These are phyloP conservation scores for Ophiostoma novo-ulmi DNA, from an alignment of 2,329 filamentous ascomycete genomes.

Conservation along the genomic window DNA sequence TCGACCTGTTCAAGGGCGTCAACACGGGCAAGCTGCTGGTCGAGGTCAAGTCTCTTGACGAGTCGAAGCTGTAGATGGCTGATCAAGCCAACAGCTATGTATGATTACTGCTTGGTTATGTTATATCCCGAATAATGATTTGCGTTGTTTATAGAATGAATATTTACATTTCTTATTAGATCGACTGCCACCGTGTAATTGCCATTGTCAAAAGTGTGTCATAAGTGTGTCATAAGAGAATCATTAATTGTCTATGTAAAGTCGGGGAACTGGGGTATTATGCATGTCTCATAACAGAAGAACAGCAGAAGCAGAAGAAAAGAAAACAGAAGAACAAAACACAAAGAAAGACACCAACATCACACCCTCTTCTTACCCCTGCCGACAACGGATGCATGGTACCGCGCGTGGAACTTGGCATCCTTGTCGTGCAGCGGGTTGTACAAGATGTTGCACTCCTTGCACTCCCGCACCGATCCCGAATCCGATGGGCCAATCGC, in stretches of 20 bases:
- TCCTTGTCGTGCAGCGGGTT: slow-evolving; percentile 44
- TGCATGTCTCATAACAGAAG: background rate
- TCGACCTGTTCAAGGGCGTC: slow-evolving; percentile 60
- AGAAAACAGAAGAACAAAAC: background rate
- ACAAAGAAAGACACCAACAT: background rate
- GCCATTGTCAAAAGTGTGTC: background rate
- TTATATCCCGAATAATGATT: background rate
- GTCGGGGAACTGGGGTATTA: background rate
- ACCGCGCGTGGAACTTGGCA: slow-evolving; percentile 39
- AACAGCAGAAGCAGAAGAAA: background rate
- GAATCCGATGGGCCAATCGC: slow-evolving; percentile 32
- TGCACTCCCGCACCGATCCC: slow-evolving; percentile 38
- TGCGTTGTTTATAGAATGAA: slow-evolving; percentile 3
- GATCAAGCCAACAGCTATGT: background rate
- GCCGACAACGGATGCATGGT: slow-evolving; percentile 32
- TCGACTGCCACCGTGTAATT: too few species aligned
- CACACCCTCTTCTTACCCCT: background rate
- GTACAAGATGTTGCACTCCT: slow-evolving; percentile 42
- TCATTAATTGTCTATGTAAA: background rate
- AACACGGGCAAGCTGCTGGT: slow-evolving; percentile 51
- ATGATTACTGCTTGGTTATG: slow-evolving; percentile 1
- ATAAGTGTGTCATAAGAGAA: too few species aligned
- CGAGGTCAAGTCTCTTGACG: slow-evolving; percentile 29
- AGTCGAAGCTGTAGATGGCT: slow-evolving; percentile 26
- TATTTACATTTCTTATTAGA: background rate